Base-by-base conservation (phyloP, 495 filamentous ascomycete genomes). In the Neurospora sp. region DNA sequence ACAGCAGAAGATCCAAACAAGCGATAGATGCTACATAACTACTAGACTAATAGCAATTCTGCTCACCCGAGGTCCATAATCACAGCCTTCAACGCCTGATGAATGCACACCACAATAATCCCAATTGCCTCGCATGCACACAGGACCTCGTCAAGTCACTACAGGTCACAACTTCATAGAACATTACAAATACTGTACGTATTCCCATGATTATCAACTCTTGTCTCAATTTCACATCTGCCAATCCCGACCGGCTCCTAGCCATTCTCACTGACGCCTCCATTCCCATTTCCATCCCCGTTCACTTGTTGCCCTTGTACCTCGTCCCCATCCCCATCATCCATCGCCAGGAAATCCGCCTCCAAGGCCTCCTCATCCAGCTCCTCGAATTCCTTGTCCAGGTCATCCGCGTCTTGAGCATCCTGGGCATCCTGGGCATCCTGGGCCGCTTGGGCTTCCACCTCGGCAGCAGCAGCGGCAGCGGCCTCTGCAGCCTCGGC, bases 291-390 rank as follows among this genome's bases (percentile, higher is more conserved):
- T 22, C 5, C 41, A 14, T 35, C 70, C 14, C 12, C 44, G 1
- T 69, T 69, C 3, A 16, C 74, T 38, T 40, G 59, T 42, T 37
- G n/a, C 37, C 68, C 74, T 39, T 48, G 39, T 46, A 46, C 69
- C 39, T 69, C 71, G 35, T 44, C 70, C 12, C 40, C 73, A n/a
- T 70, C 76, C 12, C 87, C 86, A 71, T 90, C 89, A 69, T 92
- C 87, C 59, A 89, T 90, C 0, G 89, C 90, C 76, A 90, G 77
- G 79, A 93, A 85, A 73, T 93, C 89, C 12, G 87, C 87, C 77
- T 92, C 91, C 22, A 92, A 79, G 59, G 87, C 90, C 61, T 88
- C 90, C 39, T 90, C 90, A 10, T 88, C 86, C 22, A 87, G 87
- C 42, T 85, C 83, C 18, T 83, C 82, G 2, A 73, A 75, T 5